Evolutionary conservation across 2,329 filamentous ascomycete genomes (phyloP).

Genomic region (Aspergillus puulaauensis): DNA sequence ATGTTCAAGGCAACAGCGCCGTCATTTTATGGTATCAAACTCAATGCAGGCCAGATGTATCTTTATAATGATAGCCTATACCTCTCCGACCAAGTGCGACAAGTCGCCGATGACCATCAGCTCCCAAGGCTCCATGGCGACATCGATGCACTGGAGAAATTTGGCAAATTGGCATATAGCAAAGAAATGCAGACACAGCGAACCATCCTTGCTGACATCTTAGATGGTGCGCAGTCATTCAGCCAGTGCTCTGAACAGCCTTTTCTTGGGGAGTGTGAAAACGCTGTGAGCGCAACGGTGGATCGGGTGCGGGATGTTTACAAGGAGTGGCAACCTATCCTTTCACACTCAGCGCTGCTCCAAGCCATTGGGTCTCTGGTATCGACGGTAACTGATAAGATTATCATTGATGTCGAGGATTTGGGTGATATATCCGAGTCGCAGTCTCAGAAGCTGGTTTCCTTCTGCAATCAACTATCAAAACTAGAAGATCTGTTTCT

Average conservation of each 20-base stretch:
- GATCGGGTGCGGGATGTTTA: slow-evolving; percentile 59
- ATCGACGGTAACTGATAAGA: slow-evolving; percentile 57
- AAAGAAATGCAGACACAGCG: slow-evolving; percentile 65
- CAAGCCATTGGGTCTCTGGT: slow-evolving; percentile 62
- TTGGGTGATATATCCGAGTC: slow-evolving; percentile 64
- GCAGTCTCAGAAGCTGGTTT: slow-evolving; percentile 59
- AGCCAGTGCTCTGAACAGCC: slow-evolving; percentile 58
- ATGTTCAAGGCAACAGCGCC: slow-evolving; percentile 53
- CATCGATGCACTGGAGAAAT: slow-evolving; percentile 56
- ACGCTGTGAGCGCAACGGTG: slow-evolving; percentile 57
- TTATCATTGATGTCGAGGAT: slow-evolving; percentile 63
- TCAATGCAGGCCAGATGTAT: slow-evolving; percentile 58
- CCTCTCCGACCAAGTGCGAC: slow-evolving; percentile 54
- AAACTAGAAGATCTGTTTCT: slow-evolving; percentile 59
- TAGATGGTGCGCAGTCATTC: slow-evolving; percentile 65
- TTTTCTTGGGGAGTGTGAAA: slow-evolving; percentile 60
- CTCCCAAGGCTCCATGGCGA: slow-evolving; percentile 54
- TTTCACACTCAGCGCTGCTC: slow-evolving; percentile 61
- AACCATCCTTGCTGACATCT: slow-evolving; percentile 61
- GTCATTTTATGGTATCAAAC: slow-evolving; percentile 45
- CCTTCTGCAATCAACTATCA: slow-evolving; percentile 56
- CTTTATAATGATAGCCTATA: slow-evolving; percentile 65
- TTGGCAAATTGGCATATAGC: slow-evolving; percentile 61
- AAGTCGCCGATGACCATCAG: slow-evolving; percentile 48
- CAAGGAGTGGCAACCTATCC: slow-evolving; percentile 56